Base-by-base conservation (phyloP, 2,329 filamentous ascomycete genomes). In the Ophiostoma sp. region DNA sequence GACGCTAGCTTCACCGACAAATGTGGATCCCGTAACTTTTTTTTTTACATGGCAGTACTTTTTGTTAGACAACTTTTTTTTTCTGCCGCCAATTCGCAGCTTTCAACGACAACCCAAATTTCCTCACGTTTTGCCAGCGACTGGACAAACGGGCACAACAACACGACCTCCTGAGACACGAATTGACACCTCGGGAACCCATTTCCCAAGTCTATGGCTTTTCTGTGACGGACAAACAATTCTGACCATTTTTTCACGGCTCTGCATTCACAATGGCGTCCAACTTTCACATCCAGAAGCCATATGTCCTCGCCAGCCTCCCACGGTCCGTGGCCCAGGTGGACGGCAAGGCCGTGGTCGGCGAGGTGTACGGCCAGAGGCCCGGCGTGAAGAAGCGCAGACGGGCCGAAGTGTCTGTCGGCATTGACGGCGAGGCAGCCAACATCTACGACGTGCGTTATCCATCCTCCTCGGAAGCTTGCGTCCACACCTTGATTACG, bases 391-490 rank as follows among this genome's bases (percentile, higher is more conserved):
- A 85, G 79, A 88, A 86, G 79, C 83, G 85, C 74, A 88, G 88
- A 79, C 84, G 88, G 74, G 82, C 87, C 11, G 88, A 90, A 76
- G 77, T 90, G 67, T 85, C 83, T 11, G 85, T 90, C 36, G 88
- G 87, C 27, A 84, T 80, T 75, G 86, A 90, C 77, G 88, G 88
- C 72, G 87, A 90, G 76, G 85, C 86, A 4, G 81, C 88, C 2
- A 89, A 88, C 74, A 83, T 90, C 60, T 90, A 90, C 75, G 86
- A 90, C 82, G 86, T 88, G 75, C 75, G 85, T 70, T 3, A 33
- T 17, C 44, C 44, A 48, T 8, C 13, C 13, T 39, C 36, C 13
- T 39, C 10, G 36, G 10, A 3, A 20, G 44, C 17, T 7, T 8
- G 15, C 2, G 3, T 2, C 15, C 17, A 8, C 17, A 35, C 5